Conservation (phyloP, 2,329 filamentous ascomycete genomes). For the Chaetomiaceae sp. region DNA sequence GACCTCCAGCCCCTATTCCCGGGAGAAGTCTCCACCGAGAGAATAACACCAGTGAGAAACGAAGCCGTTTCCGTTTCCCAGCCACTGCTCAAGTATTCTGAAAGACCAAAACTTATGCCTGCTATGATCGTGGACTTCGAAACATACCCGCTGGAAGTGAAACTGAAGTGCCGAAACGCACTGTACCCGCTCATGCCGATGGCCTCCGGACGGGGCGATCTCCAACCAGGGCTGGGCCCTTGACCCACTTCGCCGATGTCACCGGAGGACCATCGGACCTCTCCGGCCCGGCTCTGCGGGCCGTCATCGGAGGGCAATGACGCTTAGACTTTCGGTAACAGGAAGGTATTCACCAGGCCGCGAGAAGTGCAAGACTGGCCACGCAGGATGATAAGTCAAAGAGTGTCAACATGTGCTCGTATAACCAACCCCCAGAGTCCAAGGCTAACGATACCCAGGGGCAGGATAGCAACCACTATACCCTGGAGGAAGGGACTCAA, state of each 20-base stretch:
- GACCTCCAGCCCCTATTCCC: neutral
- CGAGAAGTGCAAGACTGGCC: neutral
- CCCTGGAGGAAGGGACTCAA: too few relatives aligned
- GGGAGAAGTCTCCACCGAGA: neutral
- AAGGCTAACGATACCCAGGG: too few relatives aligned
- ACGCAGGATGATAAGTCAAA: neutral
- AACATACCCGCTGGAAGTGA: neutral
- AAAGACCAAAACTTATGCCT: too few relatives aligned
- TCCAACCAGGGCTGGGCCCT: neutral
- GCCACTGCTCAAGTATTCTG: too few relatives aligned
- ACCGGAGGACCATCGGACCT: constrained; percentile 7
- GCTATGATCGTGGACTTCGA: neutral
- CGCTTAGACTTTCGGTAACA: neutral
- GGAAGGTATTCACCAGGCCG: neutral
- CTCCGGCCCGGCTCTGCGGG: neutral
- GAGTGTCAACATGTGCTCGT: neutral
- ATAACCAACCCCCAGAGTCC: too few relatives aligned
- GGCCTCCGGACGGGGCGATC: constrained; percentile 1
- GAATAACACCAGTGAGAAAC: neutral
- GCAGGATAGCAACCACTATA: too few relatives aligned
- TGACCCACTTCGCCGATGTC: constrained; percentile 1
- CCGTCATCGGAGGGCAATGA: constrained; percentile 6
- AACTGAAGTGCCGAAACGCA: neutral
- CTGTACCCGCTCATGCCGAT: neutral
- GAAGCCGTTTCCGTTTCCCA: too few relatives aligned